Conservation (phyloP, 2,329 filamentous ascomycete species). For the Botrytis sinoallii region DNA sequence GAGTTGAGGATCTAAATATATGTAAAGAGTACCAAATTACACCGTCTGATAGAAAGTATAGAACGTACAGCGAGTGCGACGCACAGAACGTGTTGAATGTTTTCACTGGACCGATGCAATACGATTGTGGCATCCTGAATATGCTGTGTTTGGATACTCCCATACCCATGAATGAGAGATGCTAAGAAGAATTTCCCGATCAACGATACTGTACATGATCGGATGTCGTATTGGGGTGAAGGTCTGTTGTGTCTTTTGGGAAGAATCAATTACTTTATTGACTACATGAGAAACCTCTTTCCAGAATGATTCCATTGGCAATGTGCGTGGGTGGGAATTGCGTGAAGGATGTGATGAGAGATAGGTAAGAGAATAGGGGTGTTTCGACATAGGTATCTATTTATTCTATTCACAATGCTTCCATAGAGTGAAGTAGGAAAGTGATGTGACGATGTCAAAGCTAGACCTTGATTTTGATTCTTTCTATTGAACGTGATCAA, state of each 20-base stretch:
- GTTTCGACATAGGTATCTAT: no score
- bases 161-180: background rate
- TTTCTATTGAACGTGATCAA: background rate
- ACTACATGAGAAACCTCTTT: background rate
- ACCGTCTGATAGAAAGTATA: background rate
- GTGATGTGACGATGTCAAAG: background rate
- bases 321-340: background rate
- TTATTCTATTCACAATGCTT: background rate
- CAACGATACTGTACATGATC: background rate
- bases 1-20: background rate
- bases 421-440: background rate
- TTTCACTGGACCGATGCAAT: constrained; percentile 6
- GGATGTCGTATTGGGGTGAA: background rate
- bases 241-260: background rate
- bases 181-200: constrained; percentile 6
- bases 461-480: background rate
- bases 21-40: background rate
- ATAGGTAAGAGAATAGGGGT: no score
- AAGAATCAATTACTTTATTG: background rate
- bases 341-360: background rate
- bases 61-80: background rate
- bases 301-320: background rate
- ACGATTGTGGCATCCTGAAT: background rate
- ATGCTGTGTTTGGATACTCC: background rate
- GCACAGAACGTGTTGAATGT: background rate